These are phyloP conservation scores for Dissophora ornata DNA, from an alignment of 192 early-diverging fungal species.

Conservation along the genomic window DNA sequence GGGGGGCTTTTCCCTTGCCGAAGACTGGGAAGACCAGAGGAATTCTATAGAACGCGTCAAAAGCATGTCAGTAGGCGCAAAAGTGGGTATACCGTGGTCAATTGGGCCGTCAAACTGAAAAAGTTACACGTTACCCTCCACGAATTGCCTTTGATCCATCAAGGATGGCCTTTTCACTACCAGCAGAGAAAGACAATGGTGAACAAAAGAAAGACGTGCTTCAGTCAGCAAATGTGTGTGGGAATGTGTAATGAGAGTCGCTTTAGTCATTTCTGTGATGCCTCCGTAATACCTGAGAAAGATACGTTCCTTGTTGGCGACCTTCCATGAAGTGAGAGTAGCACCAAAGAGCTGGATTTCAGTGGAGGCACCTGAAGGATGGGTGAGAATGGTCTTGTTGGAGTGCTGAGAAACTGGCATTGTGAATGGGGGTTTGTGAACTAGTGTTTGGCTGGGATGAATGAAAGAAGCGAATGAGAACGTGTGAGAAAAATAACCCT, in stretches of 20 bases:
- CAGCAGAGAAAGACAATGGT: not conserved
- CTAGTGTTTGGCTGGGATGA: not conserved
- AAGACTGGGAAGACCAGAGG: conserved; percentile 88
- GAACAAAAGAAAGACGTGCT: not conserved
- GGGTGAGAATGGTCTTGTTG: conserved; percentile 30
- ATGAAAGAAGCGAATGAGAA: conserved; percentile 3
- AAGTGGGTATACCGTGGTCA: too few relatives aligned
- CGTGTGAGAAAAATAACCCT: not conserved
- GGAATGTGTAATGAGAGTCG: too few relatives aligned
- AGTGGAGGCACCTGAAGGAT: conserved; percentile 34
- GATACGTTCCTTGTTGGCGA: conserved; percentile 78
- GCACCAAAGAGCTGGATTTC: conserved; percentile 72
- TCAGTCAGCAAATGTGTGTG: too few relatives aligned
- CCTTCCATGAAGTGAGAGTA: conserved; percentile 92
- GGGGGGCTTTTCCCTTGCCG: conserved; percentile 61
- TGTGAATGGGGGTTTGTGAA: not conserved
- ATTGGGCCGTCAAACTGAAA: conserved; percentile 1
- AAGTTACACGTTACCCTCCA: conserved; percentile 64
- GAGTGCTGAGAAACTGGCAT: conserved; percentile 48
- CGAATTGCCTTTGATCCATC: conserved; percentile 95
- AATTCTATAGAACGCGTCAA: conserved; percentile 41
- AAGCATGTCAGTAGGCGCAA: too few relatives aligned
- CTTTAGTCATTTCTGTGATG: too few relatives aligned
- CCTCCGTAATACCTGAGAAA: conserved; percentile 77
- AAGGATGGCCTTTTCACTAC: conserved; percentile 78